These are phyloP conservation scores for Cutaneotrichosporon spelunceum DNA, from an alignment of 1,284 basidiomycete species.

Conservation along the genomic window DNA sequence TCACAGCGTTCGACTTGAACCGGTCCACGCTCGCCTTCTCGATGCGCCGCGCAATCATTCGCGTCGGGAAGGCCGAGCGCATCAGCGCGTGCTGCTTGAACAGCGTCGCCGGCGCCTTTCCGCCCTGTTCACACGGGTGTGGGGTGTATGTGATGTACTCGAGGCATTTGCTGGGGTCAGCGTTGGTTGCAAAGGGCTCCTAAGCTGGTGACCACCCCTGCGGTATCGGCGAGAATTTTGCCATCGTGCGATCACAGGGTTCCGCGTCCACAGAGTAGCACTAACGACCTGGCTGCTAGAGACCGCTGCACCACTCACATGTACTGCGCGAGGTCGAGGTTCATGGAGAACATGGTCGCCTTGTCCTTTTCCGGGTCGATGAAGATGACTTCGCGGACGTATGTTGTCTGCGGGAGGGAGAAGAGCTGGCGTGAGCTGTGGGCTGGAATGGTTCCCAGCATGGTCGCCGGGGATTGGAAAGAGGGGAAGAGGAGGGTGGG, in stretches of 20 bases:
- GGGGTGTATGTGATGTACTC: conserved; percentile 86
- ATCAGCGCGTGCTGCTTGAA: conserved; percentile 45
- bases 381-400: conserved; percentile 89
- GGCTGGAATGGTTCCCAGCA: neutral
- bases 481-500: too few relatives aligned
- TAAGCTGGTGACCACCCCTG: neutral
- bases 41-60: conserved; percentile 70
- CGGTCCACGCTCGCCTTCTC: conserved; percentile 78
- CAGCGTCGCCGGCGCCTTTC: conserved; percentile 27
- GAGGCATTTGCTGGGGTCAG: conserved; percentile 53
- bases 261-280: too few relatives aligned
- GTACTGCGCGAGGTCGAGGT: conserved; percentile 77
- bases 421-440: conserved; percentile 34
- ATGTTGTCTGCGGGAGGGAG: conserved; percentile 68
- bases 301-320: conserved; percentile 36
- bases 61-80: conserved; percentile 64
- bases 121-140: conserved; percentile 31
- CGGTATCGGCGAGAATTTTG: neutral
- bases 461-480: neutral
- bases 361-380: conserved; percentile 67
- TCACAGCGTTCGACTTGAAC: conserved; percentile 80
- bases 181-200: neutral
- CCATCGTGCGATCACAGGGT: neutral
- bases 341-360: conserved; percentile 79
- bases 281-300: too few relatives aligned